Conservation (phyloP, 2,329 filamentous ascomycete species). For the Emmonsiellopsis sp. region DNA sequence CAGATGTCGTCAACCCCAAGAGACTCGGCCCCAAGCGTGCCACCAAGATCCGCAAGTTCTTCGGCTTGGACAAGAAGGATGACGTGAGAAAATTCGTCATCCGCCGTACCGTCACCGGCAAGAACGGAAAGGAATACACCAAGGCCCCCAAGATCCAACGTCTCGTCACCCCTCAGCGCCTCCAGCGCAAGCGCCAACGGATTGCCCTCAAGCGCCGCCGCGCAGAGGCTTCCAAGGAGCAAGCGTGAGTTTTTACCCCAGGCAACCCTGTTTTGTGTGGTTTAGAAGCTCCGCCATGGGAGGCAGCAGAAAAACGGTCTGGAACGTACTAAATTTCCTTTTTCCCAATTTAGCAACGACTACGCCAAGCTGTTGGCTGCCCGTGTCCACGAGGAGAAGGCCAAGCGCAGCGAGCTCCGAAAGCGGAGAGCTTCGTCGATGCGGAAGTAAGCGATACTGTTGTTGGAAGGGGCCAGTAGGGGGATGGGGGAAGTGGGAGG, state of each 20-base stretch:
- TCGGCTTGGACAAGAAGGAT: slow-evolving; percentile 99
- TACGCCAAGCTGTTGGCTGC: slow-evolving; percentile 93
- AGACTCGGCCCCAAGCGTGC: slow-evolving; percentile 98
- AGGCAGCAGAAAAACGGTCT: background rate
- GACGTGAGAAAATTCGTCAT: slow-evolving; percentile 99
- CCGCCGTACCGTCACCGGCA: slow-evolving; percentile 92
- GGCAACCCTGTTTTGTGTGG: background rate
- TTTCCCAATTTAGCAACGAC: slow-evolving; percentile 60
- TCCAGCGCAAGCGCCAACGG: slow-evolving; percentile 99
- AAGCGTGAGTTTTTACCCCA: slow-evolving; percentile 64
- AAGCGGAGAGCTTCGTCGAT: slow-evolving; percentile 96
- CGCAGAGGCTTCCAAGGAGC: slow-evolving; percentile 95
- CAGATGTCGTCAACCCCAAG: slow-evolving; percentile 98
- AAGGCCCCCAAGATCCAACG: slow-evolving; percentile 99
- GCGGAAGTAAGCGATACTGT: slow-evolving; percentile 56
- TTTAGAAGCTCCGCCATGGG: background rate
- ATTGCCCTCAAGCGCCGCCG: slow-evolving; percentile 97
- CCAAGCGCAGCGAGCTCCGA: slow-evolving; percentile 83
- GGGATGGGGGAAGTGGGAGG: background rate
- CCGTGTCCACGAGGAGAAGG: slow-evolving; percentile 94
- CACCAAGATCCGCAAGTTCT: slow-evolving; percentile 99
- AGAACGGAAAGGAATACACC: slow-evolving; percentile 95
- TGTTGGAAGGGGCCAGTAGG: background rate
- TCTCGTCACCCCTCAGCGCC: slow-evolving; percentile 97
- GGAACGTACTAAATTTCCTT: slow-evolving; percentile 27